A percentile compares a stretch with the other conserved stretches of the same genome.
phyloP scores from a whole-genome alignment of 495 filamentous ascomycete genomes.

The Penicillium riverlandense region DNA sequence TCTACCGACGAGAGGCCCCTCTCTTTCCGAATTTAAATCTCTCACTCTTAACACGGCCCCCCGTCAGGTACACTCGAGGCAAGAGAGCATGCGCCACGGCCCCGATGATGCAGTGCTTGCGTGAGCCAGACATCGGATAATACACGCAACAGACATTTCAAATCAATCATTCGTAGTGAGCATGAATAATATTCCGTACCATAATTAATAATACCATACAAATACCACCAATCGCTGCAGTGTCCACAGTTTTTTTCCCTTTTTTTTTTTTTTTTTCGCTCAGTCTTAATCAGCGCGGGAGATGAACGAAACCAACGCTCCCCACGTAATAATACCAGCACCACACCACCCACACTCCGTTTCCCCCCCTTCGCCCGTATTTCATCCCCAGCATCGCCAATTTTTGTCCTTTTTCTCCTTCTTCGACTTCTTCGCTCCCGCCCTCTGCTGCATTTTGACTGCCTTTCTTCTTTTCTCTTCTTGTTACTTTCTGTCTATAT shows the following conservation, averaged over 20 bases:
- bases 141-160: too few relatives aligned
- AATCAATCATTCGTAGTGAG: too few relatives aligned
- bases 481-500: background rate
- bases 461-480: background rate
- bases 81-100: constrained; percentile 13
- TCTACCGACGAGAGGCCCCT: too few relatives aligned
- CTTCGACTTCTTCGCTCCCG: constrained; percentile 4
- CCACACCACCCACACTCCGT: background rate
- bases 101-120: constrained; percentile 2
- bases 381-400: background rate
- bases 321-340: background rate
- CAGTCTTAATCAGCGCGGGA: constrained; percentile 8
- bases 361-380: background rate
- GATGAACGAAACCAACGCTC: background rate
- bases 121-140: background rate
- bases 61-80: constrained; percentile 1
- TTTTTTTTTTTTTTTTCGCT: background rate
- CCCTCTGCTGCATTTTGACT: background rate
- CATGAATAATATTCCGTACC: too few relatives aligned
- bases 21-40: too few relatives aligned
- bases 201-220: too few relatives aligned
- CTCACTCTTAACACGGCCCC: too few relatives aligned
- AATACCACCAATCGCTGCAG: background rate
- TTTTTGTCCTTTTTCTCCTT: constrained; percentile 2
- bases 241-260: constrained; percentile 1